Evolutionary conservation across 169 alveolate species (phyloP).

Genomic region (Cryptosporidium ubiquitum): DNA sequence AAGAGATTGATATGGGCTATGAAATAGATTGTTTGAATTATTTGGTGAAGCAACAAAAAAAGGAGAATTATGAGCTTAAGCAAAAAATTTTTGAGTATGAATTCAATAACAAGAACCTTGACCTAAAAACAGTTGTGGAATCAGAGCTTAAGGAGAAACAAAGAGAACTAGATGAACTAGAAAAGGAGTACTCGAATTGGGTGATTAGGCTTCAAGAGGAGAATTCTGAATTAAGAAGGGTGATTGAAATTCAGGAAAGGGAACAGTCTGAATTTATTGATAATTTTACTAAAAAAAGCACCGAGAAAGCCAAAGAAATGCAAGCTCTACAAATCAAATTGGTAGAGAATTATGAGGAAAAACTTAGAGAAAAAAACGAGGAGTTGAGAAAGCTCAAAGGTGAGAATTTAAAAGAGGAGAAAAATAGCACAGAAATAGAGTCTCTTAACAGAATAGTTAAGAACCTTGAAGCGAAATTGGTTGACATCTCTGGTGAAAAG

Average conservation of each 20-base stretch:
- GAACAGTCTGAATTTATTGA: slow-evolving; percentile 22
- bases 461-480: slow-evolving; percentile 6
- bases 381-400: slow-evolving; percentile 19
- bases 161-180: slow-evolving; percentile 28
- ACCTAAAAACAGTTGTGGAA: background rate
- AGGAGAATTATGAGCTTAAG: slow-evolving; percentile 54
- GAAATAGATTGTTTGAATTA: slow-evolving; percentile 34
- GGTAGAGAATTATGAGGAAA: slow-evolving; percentile 29
- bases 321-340: background rate
- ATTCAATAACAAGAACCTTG: background rate
- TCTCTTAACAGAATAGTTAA: slow-evolving; percentile 3
- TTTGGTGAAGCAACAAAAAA: slow-evolving; percentile 24
- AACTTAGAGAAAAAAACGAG: slow-evolving; percentile 13
- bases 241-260: slow-evolving; percentile 17
- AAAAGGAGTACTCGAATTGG: slow-evolving; percentile 60
- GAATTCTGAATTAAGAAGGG: slow-evolving; percentile 37
- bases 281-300: background rate
- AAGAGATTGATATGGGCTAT: background rate
- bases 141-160: slow-evolving; percentile 48
- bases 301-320: background rate
- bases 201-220: slow-evolving; percentile 49
- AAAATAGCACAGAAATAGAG: slow-evolving; percentile 1
- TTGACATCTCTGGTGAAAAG: slow-evolving; percentile 2
- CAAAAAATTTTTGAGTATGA: slow-evolving; percentile 60
- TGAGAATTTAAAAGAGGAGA: background rate